Conservation (phyloP, 2,329 filamentous ascomycete genomes). For the Colletotrichum viniferum region DNA sequence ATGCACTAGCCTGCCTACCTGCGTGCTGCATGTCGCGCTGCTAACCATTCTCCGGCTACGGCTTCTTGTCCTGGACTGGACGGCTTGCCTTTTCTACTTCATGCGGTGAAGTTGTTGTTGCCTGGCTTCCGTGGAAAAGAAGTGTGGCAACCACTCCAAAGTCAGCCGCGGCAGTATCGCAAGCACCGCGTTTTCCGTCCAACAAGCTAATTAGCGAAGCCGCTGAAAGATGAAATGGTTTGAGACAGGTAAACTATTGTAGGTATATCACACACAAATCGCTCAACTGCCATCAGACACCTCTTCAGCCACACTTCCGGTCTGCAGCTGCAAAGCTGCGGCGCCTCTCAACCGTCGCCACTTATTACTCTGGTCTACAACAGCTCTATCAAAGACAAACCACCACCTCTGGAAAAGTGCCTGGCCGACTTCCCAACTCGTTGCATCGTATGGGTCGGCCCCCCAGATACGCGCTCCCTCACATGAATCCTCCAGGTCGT, state of each 20-base stretch:
- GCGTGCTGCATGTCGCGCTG: background rate
- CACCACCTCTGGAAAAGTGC: conserved; percentile 64
- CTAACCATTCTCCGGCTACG: background rate
- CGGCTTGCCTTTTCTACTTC: background rate
- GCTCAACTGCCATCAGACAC: background rate
- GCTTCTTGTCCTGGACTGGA: background rate
- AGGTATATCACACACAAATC: background rate
- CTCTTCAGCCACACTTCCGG: background rate
- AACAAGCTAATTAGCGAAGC: background rate
- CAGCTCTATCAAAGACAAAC: conserved; percentile 60
- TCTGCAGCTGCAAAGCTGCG: conserved; percentile 6
- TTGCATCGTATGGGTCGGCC: conserved; percentile 50
- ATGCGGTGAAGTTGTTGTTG: background rate
- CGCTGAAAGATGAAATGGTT: background rate
- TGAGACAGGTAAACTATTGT: background rate
- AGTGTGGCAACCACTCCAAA: background rate
- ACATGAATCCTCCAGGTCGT: conserved; percentile 59
- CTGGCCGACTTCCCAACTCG: conserved; percentile 63
- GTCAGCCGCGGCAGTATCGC: background rate
- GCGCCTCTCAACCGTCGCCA: conserved; percentile 53
- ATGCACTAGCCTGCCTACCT: background rate
- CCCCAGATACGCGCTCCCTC: conserved; percentile 58
- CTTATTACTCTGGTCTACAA: conserved; percentile 59
- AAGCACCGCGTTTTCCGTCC: background rate
- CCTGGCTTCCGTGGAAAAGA: background rate